Conservation (phyloP, 495 filamentous ascomycete genomes). For the Immersiella caudata region DNA sequence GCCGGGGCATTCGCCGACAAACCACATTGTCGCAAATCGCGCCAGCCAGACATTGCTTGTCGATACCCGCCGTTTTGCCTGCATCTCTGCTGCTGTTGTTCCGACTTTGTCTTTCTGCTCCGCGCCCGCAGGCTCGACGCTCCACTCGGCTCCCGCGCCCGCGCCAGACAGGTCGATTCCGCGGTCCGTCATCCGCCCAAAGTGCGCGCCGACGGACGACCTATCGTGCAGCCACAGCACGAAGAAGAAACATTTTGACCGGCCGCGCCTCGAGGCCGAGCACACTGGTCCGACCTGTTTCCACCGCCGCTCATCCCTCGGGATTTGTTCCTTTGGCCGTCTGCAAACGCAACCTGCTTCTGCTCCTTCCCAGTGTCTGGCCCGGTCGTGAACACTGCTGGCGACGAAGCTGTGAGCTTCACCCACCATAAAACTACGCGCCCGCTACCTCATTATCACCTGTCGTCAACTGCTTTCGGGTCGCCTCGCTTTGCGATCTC, state of each 20-base stretch:
- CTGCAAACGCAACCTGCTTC: conserved; percentile 1
- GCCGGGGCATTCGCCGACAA: conserved; percentile 19
- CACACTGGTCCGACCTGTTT: conserved; percentile 6
- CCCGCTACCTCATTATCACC: conserved; percentile 9
- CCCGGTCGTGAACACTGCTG: conserved; percentile 11
- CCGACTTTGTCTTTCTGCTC: neutral
- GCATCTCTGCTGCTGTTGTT: conserved; percentile 4
- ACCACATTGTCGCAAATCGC: conserved; percentile 29
- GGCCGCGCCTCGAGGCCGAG: conserved; percentile 7
- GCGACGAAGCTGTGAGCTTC: neutral
- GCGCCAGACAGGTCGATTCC: conserved; percentile 5
- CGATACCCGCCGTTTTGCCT: conserved; percentile 19
- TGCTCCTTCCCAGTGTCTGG: neutral
- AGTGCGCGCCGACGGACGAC: conserved; percentile 26
- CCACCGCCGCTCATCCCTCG: conserved; percentile 5
- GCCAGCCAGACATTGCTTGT: conserved; percentile 24
- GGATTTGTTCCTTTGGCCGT: neutral
- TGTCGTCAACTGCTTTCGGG: conserved; percentile 15
- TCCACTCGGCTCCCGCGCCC: neutral
- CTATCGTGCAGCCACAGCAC: conserved; percentile 22
- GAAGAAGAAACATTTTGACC: conserved; percentile 14
- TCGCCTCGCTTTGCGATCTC: neutral
- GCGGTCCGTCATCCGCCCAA: conserved; percentile 26
- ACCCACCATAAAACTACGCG: conserved; percentile 7
- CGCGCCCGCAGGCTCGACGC: neutral